A percentile compares a stretch with the other conserved stretches of the same genome.
Evolutionary conservation across 1,284 basidiomycete species (phyloP).

Genomic region (Chalciporus sp.): DNA sequence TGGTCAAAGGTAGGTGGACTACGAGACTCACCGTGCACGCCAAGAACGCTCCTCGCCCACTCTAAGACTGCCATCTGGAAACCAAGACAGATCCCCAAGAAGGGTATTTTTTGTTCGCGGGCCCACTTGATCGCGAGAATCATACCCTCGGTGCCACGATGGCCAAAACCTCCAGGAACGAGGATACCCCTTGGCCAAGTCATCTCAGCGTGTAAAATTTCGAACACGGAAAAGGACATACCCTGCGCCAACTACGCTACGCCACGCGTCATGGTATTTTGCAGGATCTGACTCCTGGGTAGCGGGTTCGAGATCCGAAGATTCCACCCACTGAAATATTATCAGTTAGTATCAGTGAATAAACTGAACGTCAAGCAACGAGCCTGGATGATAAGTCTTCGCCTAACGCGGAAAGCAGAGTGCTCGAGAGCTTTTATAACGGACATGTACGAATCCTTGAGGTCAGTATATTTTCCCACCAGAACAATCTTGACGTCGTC

Average conservation of each 20-base stretch:
- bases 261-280: constrained; percentile 96
- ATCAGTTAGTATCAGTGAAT: constrained; percentile 7
- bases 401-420: constrained; percentile 88
- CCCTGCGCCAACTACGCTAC: constrained; percentile 88
- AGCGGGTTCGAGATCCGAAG: constrained; percentile 87
- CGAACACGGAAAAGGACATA: constrained; percentile 37
- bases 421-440: constrained; percentile 98
- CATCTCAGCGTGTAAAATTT: constrained; percentile 13
- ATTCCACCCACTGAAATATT: constrained; percentile 86
- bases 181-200: constrained; percentile 75
- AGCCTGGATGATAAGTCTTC: constrained; percentile 82
- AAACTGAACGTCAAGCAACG: constrained; percentile 26
- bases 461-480: constrained; percentile 96
- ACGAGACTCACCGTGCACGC: constrained; percentile 57
- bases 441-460: constrained; percentile 99
- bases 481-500: constrained; percentile 91
- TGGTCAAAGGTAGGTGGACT: background rate
- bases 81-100: constrained; percentile 96
- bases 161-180: constrained; percentile 94
- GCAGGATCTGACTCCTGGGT: constrained; percentile 82
- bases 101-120: constrained; percentile 92
- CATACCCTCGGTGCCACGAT: constrained; percentile 97
- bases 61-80: constrained; percentile 98
- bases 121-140: constrained; percentile 97
- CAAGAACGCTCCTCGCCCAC: constrained; percentile 88